phyloP scores from a whole-genome alignment of 1,284 basidiomycete species.

The Apiotrichum montevideense region DNA sequence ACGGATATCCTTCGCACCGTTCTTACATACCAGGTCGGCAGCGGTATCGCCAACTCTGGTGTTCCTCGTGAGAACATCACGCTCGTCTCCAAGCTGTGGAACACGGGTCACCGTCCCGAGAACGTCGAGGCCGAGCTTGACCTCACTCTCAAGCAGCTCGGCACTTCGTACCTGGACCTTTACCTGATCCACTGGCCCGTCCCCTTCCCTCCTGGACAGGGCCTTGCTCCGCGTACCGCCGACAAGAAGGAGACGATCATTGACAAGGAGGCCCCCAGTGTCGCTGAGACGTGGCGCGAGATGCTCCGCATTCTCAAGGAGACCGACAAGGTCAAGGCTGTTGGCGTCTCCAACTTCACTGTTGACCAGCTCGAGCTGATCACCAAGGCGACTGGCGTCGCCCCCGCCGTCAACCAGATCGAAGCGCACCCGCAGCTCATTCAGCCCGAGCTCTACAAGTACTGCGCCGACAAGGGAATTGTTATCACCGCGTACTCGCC shows the following conservation, averaged over 20 bases:
- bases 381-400: conserved; percentile 66
- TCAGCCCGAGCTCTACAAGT: conserved; percentile 39
- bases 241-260: conserved; percentile 20
- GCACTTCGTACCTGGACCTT: conserved; percentile 69
- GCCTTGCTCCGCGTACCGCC: conserved; percentile 51
- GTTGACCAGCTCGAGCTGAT: conserved; percentile 62
- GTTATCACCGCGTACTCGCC: conserved; percentile 54
- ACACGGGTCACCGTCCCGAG: conserved; percentile 42
- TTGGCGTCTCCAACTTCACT: conserved; percentile 72
- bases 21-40: conserved; percentile 53
- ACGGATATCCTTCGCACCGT: too few species aligned
- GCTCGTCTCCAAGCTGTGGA: conserved; percentile 63
- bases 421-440: conserved; percentile 65
- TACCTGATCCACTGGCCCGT: conserved; percentile 87
- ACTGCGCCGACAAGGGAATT: conserved; percentile 61
- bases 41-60: conserved; percentile 67
- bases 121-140: conserved; percentile 67
- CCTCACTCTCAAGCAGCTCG: conserved; percentile 64
- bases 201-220: conserved; percentile 60
- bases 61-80: conserved; percentile 76
- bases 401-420: conserved; percentile 74
- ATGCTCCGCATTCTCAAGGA: conserved; percentile 39
- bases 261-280: conserved; percentile 25
- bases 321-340: conserved; percentile 35
- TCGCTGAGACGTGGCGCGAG: conserved; percentile 41